These are phyloP conservation scores for Fraxinus ornus DNA, from an alignment of 305 asterid genomes.

Conservation along the genomic window DNA sequence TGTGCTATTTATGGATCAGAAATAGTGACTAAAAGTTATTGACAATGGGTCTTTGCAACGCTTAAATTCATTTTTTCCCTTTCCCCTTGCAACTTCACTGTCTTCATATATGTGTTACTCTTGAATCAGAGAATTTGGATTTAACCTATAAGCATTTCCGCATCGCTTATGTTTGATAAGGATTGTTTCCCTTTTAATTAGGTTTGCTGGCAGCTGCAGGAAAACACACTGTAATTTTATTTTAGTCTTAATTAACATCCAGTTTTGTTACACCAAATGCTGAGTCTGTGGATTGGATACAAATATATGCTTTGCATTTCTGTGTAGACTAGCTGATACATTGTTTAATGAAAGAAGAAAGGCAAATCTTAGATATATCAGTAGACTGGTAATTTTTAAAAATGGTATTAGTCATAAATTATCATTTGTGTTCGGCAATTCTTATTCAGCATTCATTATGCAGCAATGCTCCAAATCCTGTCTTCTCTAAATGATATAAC, in stretches of 20 bases:
- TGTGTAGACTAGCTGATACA: background rate
- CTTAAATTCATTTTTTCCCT: background rate
- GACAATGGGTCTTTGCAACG: background rate
- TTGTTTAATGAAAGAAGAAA: background rate
- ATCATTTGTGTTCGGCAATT: background rate
- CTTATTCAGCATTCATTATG: background rate
- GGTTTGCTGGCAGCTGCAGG: background rate
- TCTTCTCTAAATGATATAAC: background rate
- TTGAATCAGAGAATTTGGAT: background rate
- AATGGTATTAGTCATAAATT: background rate
- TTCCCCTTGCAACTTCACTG: background rate
- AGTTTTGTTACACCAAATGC: background rate
- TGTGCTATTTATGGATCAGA: background rate
- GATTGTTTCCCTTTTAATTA: background rate
- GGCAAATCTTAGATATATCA: background rate
- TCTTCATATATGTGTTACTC: background rate
- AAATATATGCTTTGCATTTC: background rate
- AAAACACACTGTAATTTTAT: background rate
- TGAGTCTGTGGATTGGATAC: background rate
- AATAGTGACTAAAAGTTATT: background rate
- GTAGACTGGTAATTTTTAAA: background rate
- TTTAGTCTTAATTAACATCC: background rate
- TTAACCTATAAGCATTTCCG: background rate
- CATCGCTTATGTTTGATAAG: background rate
- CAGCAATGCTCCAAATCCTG: background rate